Evolutionary conservation across 1,139 yeast genomes (phyloP).

Genomic region (Waltiozyma sp.): DNA sequence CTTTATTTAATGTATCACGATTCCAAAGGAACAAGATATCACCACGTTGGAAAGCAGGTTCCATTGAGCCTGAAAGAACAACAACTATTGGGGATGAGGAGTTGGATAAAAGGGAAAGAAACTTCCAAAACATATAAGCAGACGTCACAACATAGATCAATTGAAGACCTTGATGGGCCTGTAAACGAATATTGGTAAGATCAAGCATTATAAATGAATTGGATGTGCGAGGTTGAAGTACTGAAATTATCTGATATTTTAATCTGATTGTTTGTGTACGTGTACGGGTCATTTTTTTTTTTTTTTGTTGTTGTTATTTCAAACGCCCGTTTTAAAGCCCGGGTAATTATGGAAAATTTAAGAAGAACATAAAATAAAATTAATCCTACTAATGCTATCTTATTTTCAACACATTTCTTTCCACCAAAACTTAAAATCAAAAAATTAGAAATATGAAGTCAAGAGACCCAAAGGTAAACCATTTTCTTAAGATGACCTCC

Average conservation of each 20-base stretch:
- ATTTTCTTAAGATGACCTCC: background rate
- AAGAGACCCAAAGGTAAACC: background rate
- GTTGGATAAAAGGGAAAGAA: constrained; percentile 64
- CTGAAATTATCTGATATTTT: background rate
- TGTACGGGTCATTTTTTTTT: too few species aligned
- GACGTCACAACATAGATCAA: constrained; percentile 74
- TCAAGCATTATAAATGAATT: background rate
- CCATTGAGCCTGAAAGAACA: constrained; percentile 97
- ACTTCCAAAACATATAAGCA: constrained; percentile 89
- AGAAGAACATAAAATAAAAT: too few species aligned
- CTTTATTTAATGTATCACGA: constrained; percentile 51
- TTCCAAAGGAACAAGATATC: constrained; percentile 90
- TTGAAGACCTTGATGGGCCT: constrained; percentile 47
- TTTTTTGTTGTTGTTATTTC: too few species aligned
- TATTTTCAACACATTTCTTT: background rate
- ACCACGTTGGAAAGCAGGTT: constrained; percentile 98
- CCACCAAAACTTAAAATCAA: too few species aligned
- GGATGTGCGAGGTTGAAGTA: background rate
- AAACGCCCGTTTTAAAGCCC: too few species aligned
- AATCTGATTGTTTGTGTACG: background rate
- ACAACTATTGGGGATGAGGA: constrained; percentile 94
- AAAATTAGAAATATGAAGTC: too few species aligned
- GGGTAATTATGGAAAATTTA: too few species aligned
- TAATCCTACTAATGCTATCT: too few species aligned
- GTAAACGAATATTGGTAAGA: constrained; percentile 22